Base-by-base conservation (phyloP, 305 asterid species). In the Plantago rigida region DNA sequence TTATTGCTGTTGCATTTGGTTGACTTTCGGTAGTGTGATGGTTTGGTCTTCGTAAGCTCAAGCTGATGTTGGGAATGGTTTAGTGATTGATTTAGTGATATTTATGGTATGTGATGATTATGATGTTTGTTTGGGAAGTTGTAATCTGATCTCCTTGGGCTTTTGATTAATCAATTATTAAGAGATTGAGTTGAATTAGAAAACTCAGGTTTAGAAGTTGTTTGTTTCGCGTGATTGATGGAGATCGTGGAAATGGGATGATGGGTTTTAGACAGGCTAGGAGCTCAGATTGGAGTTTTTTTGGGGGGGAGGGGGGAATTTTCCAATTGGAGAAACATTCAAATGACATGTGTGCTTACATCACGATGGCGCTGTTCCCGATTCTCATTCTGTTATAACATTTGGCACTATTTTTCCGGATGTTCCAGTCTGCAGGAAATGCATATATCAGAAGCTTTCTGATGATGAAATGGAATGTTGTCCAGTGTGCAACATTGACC, bases 381-480 rank as follows among this genome's bases (percentile, higher is more conserved):
- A 2, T 24, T 24, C 9, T 52, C 28, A 1, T 24, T 52, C 29
- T 52, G 41, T 52, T 14, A 19, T 52, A 17, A 24, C 41, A 11
- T 26, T 36, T 52, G 57, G 41, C 57, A 0, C 22, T 11, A 26
- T 52, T 26, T 26, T 31, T 52, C 9, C 17, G 11, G 4, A 24
- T 52, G 41, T 48, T 36, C 13, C 57, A 87, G 95, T 87, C 75
- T 87, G 95, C 81, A 78, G 86, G 86, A 81, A 73, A 76, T 87
- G 95, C 76, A 87, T 87, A 47, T 65, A 77, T 73, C 77, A 78
- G 81, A 84, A 84, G 78, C 86, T 87, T 31, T 60, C 75, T 14
- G 93, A 82, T 48, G 95, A 87, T 73, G 95, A 87, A 72, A 65
- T 67, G 69, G 87, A 82, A 59, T 60, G 79, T 74, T 87, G 95